A percentile compares a stretch with the other conserved stretches of the same genome.
phyloP scores from a whole-genome alignment of 257 asterid species.

The Catharanthus roseus region DNA sequence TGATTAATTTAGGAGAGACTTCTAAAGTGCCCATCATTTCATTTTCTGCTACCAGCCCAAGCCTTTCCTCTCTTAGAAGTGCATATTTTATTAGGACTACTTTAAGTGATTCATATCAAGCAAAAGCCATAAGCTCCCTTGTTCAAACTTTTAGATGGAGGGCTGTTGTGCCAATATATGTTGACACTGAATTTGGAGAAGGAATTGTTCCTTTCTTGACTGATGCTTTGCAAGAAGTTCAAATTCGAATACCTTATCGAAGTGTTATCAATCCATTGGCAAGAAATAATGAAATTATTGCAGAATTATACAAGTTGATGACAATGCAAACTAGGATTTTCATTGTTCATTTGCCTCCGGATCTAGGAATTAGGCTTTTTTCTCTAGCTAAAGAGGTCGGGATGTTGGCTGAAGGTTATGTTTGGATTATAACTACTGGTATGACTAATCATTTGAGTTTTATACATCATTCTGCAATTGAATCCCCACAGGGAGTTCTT shows the following conservation, averaged over 20 bases:
- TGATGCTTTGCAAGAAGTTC: slow-evolving; percentile 35
- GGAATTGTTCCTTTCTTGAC: slow-evolving; percentile 40
- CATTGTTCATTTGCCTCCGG: slow-evolving; percentile 28
- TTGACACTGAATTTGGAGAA: slow-evolving; percentile 39
- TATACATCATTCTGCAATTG: slow-evolving; percentile 20
- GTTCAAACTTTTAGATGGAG: slow-evolving; percentile 28
- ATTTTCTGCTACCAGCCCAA: slow-evolving; percentile 16
- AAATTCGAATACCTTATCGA: slow-evolving; percentile 31
- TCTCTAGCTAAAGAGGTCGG: slow-evolving; percentile 28
- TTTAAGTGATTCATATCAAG: slow-evolving; percentile 6
- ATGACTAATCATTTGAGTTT: slow-evolving; percentile 23
- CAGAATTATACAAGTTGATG: slow-evolving; percentile 37
- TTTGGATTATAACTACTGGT: slow-evolving; percentile 35
- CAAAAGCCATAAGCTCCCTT: neutral
- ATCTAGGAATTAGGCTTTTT: slow-evolving; percentile 28
- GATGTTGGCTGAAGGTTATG: slow-evolving; percentile 45
- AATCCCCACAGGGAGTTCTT: slow-evolving; percentile 48
- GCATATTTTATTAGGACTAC: slow-evolving; percentile 6
- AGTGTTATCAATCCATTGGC: slow-evolving; percentile 37
- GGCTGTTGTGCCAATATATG: slow-evolving; percentile 34
- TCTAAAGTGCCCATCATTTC: slow-evolving; percentile 9
- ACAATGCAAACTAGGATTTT: slow-evolving; percentile 41
- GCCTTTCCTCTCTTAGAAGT: slow-evolving; percentile 9
- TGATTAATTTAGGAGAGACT: slow-evolving; percentile 9
- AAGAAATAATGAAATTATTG: slow-evolving; percentile 26